A percentile compares a stretch with the other conserved stretches of the same genome.
Conservation (phyloP, 176 grass and related monocot genomes). For the Hordeum marinum region DNA sequence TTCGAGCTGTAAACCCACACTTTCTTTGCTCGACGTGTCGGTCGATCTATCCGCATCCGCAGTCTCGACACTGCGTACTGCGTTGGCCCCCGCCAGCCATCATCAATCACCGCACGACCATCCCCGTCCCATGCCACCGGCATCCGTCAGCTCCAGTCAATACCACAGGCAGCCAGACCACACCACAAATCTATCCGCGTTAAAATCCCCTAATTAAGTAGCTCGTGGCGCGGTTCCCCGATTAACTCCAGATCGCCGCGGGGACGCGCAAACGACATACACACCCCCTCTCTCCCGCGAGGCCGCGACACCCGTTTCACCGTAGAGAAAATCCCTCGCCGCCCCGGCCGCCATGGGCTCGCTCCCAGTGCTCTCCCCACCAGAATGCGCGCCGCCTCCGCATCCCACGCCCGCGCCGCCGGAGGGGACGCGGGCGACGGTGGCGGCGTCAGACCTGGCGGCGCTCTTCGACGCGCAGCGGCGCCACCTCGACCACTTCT, state of each 20-base stretch:
- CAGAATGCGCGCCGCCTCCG: background rate
- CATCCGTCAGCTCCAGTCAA: background rate
- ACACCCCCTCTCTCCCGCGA: background rate
- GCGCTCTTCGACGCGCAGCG: slow-evolving; percentile 62
- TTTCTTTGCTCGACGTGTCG: no score
- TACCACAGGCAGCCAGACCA: background rate
- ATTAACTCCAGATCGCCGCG: no score
- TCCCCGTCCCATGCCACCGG: background rate
- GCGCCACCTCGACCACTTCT: slow-evolving; percentile 71
- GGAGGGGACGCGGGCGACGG: background rate
- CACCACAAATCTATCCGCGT: no score
- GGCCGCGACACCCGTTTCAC: background rate
- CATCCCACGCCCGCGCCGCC: background rate
- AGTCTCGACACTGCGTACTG: no score
- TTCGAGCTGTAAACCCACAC: no score
- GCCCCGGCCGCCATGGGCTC: slow-evolving; percentile 37
- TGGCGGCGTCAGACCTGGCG: slow-evolving; percentile 48
- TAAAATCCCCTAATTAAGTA: no score
- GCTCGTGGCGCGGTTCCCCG: no score
- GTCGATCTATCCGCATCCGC: no score
- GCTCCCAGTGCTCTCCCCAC: slow-evolving; percentile 8
- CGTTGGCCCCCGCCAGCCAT: no score
- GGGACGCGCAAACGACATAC: no score
- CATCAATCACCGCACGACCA: no score
- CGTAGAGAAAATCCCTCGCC: background rate